Percentiles rank a stretch among this genome's conserved stretches.
Conservation (phyloP, 164 flowering plant species). For the Cinnamomum chago region DNA sequence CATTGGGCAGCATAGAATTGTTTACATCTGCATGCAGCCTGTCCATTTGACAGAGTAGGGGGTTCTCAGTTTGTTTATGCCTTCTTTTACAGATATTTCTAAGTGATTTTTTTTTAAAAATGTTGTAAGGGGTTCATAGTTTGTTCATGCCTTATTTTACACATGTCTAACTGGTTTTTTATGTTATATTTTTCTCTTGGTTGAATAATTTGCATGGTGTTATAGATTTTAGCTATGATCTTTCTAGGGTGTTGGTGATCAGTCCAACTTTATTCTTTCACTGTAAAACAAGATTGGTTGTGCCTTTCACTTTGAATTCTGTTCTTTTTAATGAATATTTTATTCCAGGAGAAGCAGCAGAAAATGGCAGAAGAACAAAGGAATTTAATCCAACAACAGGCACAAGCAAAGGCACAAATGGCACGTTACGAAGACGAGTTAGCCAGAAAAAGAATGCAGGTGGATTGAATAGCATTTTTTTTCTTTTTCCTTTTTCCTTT, state of each 20-base stretch:
- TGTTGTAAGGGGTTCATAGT: background rate
- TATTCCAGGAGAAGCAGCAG: conserved; percentile 71
- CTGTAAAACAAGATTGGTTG: background rate
- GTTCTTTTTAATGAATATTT: background rate
- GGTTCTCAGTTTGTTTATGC: background rate
- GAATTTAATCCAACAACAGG: conserved; percentile 65
- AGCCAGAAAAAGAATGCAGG: conserved; percentile 93
- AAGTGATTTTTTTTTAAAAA: too few relatives aligned
- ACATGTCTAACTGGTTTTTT: too few relatives aligned
- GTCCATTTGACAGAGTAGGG: background rate
- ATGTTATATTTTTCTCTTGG: background rate
- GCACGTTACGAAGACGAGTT: conserved; percentile 87
- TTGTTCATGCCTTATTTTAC: background rate
- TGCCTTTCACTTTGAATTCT: background rate
- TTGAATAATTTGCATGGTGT: background rate
- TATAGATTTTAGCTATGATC: background rate
- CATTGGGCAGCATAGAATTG: too few relatives aligned
- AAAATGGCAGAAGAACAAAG: conserved; percentile 74
- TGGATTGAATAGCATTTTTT: background rate
- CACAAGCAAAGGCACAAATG: conserved; percentile 81
- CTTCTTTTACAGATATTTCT: background rate
- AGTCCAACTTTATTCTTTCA: too few relatives aligned
- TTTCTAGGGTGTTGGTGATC: background rate
- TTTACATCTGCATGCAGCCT: background rate
- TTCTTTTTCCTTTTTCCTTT: too few relatives aligned